Evolutionary conservation across 2,329 filamentous ascomycete species (phyloP), one percentile per base, ranked within the genome.

Genomic region (Hypocreales sp.): DNA sequence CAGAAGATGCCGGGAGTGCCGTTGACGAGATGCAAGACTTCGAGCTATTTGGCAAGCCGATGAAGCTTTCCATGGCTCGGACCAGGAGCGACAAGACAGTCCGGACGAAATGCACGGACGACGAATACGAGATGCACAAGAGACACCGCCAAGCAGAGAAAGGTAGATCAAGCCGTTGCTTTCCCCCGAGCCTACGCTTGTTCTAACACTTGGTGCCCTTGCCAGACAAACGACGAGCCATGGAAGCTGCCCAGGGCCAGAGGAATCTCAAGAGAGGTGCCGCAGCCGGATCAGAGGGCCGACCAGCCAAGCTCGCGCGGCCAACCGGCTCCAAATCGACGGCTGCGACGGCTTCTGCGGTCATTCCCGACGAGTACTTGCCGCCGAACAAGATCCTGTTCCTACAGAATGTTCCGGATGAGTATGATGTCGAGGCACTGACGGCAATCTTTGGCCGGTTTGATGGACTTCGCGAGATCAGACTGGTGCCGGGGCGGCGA

Each of bases 361-460:
- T 84, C 30, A 76, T 95, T 12, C 84, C 86, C n/a, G 90, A 95
- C 67, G 90, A 98, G 56, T 95, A 93, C 53, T 70, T 95, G 4
- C 87, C 87, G 4, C 87, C 90, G 20, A 95, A 95, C 69, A 94
- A 93, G 61, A 92, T 84, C 39, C 68, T 98, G 20, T 92, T 95
- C 58, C 62, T 95, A 34, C 83, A 92, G 58, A 87, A 95, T 43
- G 57, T 98, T 20, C 86, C 90, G 7, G 81, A 87, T 36, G 79
- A 83, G 37, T 83, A 80, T 54, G 79, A 80, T 50, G 72, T 81
- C 44, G 84, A 92, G 37, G 70, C 66, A 15, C 68, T 98, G 29
- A 78, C 74, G 0, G 64, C 67, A 18, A 73, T 95, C 35, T 98
- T 95, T 56, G 72, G 74, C 27, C 75, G 79, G 26, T 98, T 92